These are phyloP conservation scores for Polyporus tsugae DNA, from an alignment of 1,284 basidiomycete species.

Conservation along the genomic window DNA sequence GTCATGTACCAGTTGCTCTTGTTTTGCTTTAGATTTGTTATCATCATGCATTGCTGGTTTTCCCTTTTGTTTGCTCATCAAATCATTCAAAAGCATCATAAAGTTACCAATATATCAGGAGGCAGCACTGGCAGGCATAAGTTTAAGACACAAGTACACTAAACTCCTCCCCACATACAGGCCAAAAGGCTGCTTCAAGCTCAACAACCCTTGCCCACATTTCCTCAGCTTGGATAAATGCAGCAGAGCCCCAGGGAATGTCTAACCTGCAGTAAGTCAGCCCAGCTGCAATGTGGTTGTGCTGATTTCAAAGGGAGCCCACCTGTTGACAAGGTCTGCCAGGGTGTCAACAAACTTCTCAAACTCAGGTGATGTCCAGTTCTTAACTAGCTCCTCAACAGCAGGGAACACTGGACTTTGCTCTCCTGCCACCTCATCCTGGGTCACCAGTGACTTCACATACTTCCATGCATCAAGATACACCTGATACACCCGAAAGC, in stretches of 20 bases:
- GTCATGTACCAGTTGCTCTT: not conserved
- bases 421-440: conserved; percentile 19
- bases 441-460: conserved; percentile 47
- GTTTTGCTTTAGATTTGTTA: not conserved
- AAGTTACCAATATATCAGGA: no score
- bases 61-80: not conserved
- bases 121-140: not conserved
- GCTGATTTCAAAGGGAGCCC: conserved; percentile 6
- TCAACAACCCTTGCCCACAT: conserved; percentile 67
- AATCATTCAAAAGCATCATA: no score
- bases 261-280: conserved; percentile 38
- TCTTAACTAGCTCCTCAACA: conserved; percentile 60
- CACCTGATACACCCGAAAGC: conserved; percentile 37
- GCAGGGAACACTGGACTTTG: conserved; percentile 45
- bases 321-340: conserved; percentile 59
- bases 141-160: not conserved
- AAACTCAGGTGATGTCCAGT: conserved; percentile 75
- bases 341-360: conserved; percentile 65
- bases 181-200: conserved; percentile 71
- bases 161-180: conserved; percentile 40
- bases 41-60: not conserved
- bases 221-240: conserved; percentile 55
- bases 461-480: conserved; percentile 75
- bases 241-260: conserved; percentile 48
- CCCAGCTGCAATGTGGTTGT: not conserved